phyloP scores from a whole-genome alignment of 2,329 filamentous ascomycete genomes.

The Hypoxylon sp. region DNA sequence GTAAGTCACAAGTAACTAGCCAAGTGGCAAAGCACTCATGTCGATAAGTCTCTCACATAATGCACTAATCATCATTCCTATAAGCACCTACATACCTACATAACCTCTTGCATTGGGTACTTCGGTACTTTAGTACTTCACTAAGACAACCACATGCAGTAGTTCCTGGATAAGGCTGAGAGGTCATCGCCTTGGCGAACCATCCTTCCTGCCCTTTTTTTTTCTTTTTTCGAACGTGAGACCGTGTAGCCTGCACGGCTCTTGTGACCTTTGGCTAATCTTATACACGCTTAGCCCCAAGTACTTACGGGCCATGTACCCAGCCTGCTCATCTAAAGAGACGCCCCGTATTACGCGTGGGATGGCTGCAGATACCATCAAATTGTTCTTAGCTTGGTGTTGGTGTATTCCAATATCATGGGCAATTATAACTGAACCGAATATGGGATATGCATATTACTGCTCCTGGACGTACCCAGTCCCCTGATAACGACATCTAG shows the following conservation, averaged over 20 bases:
- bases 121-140: constrained; percentile 3
- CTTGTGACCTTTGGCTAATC: constrained; percentile 31
- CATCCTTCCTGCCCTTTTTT: constrained; percentile 7
- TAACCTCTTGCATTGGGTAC: no score
- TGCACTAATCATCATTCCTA: no score
- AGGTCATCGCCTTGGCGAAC: constrained; percentile 28
- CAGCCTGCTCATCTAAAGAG: constrained; percentile 12
- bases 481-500: constrained; percentile 16
- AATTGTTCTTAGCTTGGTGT: constrained; percentile 19
- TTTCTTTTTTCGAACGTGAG: constrained; percentile 4
- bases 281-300: constrained; percentile 28
- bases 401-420: constrained; percentile 14
- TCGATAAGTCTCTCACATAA: neutral
- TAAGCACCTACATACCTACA: no score
- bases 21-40: neutral
- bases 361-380: constrained; percentile 19
- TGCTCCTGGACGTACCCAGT: constrained; percentile 1
- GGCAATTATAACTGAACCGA: constrained; percentile 21
- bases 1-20: constrained; percentile 5
- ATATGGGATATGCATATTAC: constrained; percentile 10
- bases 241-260: constrained; percentile 7
- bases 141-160: neutral
- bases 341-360: constrained; percentile 18
- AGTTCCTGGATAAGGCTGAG: constrained; percentile 37
- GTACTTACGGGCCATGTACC: constrained; percentile 7